Evolutionary conservation across 208 protist genomes (phyloP).

Genomic region (Leishmania lainsoni): DNA sequence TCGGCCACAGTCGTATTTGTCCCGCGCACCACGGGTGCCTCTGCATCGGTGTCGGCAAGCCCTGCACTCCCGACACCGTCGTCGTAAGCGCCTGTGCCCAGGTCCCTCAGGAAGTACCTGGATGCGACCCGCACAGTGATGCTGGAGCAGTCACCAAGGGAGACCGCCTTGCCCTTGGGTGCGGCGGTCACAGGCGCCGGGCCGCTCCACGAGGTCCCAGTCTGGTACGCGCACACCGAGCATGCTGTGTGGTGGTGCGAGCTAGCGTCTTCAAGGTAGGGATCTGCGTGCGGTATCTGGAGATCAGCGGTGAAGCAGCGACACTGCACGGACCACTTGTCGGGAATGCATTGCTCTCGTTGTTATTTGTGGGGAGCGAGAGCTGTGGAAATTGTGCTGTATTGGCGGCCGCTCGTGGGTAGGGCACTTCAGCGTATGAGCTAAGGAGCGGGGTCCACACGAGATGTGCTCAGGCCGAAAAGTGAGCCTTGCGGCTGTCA

Average conservation of each 20-base stretch:
- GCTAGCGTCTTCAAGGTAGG: not conserved
- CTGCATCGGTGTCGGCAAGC: not conserved
- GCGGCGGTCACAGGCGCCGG: not conserved
- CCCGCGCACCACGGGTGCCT: not conserved
- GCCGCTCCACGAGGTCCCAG: not conserved
- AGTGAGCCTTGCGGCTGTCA: not conserved
- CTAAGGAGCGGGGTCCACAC: not conserved
- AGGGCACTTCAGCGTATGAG: not conserved
- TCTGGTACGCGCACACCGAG: not conserved
- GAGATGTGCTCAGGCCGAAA: not conserved
- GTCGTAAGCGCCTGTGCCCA: not conserved
- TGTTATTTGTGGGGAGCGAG: not conserved
- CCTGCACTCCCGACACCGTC: not conserved
- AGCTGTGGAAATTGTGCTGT: not conserved
- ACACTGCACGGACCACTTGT: not conserved
- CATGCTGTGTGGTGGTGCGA: not conserved
- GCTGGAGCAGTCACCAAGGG: not conserved
- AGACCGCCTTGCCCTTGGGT: not conserved
- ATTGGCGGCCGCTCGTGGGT: not conserved
- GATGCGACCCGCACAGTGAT: not conserved
- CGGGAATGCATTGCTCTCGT: not conserved
- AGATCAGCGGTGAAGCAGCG: not conserved
- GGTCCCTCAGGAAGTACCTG: not conserved
- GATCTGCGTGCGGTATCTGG: not conserved
- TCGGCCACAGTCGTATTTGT: not conserved